Percentiles rank a stretch among this genome's conserved stretches.
These are phyloP conservation scores for Lasiodiplodia hormozganensis DNA, from an alignment of 2,329 filamentous ascomycete genomes.

Conservation along the genomic window DNA sequence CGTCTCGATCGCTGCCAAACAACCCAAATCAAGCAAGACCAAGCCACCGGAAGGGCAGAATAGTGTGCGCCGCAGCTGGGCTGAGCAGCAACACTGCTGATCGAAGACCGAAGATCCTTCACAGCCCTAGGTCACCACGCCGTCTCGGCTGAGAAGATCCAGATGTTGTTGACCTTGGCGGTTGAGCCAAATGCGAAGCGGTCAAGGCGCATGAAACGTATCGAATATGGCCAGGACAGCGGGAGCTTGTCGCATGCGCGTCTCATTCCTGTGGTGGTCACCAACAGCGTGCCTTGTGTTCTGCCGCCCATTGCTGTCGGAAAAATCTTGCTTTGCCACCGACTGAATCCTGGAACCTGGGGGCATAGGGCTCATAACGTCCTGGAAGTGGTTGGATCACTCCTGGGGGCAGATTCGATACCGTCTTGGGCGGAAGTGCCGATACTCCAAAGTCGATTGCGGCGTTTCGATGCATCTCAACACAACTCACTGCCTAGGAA, in stretches of 20 bases:
- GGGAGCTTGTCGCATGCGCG: background rate
- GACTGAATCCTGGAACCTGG: background rate
- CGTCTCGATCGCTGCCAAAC: background rate
- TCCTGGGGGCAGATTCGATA: background rate
- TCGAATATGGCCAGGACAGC: background rate
- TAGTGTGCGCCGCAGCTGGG: background rate
- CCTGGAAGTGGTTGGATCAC: background rate
- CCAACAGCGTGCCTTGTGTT: background rate
- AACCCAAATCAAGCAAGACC: background rate
- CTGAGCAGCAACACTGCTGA: background rate
- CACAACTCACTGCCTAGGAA: constrained; percentile 2
- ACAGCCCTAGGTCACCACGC: background rate
- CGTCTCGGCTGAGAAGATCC: background rate
- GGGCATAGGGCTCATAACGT: background rate
- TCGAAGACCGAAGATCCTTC: background rate
- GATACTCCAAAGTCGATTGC: background rate
- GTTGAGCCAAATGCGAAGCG: background rate
- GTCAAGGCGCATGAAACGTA: constrained; percentile 8
- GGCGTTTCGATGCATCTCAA: background rate
- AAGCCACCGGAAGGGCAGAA: background rate
- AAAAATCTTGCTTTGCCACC: background rate
- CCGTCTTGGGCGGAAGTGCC: background rate
- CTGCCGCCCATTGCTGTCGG: background rate
- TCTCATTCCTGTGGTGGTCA: background rate
- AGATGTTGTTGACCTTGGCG: background rate